Evolutionary conservation across 2,329 filamentous ascomycete genomes (phyloP), one percentile per base, ranked within the genome.

Genomic region (Aspergillus fischeri): DNA sequence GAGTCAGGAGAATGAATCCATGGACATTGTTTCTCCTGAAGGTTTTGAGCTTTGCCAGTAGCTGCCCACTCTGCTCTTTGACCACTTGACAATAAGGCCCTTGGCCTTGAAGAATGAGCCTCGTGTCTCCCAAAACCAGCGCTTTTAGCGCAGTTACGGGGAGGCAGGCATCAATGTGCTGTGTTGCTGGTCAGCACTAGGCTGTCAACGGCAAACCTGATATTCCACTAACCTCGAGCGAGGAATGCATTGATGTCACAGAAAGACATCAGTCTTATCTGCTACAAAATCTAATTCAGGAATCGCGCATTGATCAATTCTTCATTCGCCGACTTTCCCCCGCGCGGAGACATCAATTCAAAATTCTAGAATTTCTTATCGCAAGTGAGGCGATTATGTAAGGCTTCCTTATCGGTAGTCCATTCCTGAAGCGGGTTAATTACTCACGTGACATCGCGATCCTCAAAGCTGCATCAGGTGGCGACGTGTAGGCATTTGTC

Each of bases 91-190:
- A 60, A 56, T 68, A 72, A 24, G 70, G 68, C 0, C 77, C 77
- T 64, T 75, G 71, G 3, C 75, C 76, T 56, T 73, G 67, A 11
- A 79, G 51, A 35, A 79, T 57, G 48, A 76, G 60, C 27, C 63
- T 59, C 11, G 48, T 55, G 54, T 64, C 61, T 38, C 61, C 60
- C 58, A 72, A 59, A 48, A 63, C 59, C 53, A 76, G 55, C 27
- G 65, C 65, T 62, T 70, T 69, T 41, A 78, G 62, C 49, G 74
- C 73, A 57, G 75, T 75, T 59, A 78, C 70, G 32, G 77, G 77
- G 44, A 78, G 70, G 67, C 73, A 76, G 63, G 72, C 68, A 67
- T 75, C 74, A 63, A 74, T 62, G 60, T 74, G 72, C 75, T 77
- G 56, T 27, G 32, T 29, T 38, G 56, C 61, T 32, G 51, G 65